Evolutionary conservation across 2,329 filamentous ascomycete genomes (phyloP).

Genomic region (Colletotrichum magnum): DNA sequence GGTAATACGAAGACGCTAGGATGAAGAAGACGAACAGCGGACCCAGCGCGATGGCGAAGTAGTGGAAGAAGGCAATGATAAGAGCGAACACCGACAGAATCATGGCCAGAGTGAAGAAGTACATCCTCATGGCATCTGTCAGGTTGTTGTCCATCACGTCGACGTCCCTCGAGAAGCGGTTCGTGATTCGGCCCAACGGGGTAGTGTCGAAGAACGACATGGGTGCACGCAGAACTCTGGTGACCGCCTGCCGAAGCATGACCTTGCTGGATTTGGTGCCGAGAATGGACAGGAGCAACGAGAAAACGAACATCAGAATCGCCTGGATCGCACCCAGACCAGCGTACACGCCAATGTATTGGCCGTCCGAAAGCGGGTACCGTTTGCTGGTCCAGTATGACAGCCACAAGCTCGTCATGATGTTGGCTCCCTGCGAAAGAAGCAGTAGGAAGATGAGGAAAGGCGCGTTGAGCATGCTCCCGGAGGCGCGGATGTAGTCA

Average conservation of each 20-base stretch:
- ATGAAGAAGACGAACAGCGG: conserved; percentile 83
- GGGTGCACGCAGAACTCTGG: conserved; percentile 78
- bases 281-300: conserved; percentile 81
- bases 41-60: conserved; percentile 77
- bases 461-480: conserved; percentile 77
- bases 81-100: conserved; percentile 88
- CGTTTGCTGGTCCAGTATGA: conserved; percentile 92
- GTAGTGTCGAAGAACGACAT: conserved; percentile 98
- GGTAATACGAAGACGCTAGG: conserved; percentile 88
- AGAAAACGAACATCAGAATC: conserved; percentile 84
- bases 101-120: conserved; percentile 86
- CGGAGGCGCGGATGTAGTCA: conserved; percentile 83
- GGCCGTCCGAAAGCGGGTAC: conserved; percentile 75
- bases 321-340: conserved; percentile 80
- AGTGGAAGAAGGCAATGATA: conserved; percentile 96
- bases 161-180: conserved; percentile 95
- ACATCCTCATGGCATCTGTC: conserved; percentile 92
- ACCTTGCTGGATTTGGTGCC: conserved; percentile 86
- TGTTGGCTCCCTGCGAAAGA: conserved; percentile 85
- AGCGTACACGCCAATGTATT: conserved; percentile 81
- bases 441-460: conserved; percentile 75
- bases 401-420: conserved; percentile 90
- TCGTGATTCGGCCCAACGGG: conserved; percentile 93
- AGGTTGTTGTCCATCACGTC: conserved; percentile 97
- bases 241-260: conserved; percentile 86